Base-by-base conservation (phyloP, 169 alveolate genomes). In the Plasmodium blacklocki region DNA sequence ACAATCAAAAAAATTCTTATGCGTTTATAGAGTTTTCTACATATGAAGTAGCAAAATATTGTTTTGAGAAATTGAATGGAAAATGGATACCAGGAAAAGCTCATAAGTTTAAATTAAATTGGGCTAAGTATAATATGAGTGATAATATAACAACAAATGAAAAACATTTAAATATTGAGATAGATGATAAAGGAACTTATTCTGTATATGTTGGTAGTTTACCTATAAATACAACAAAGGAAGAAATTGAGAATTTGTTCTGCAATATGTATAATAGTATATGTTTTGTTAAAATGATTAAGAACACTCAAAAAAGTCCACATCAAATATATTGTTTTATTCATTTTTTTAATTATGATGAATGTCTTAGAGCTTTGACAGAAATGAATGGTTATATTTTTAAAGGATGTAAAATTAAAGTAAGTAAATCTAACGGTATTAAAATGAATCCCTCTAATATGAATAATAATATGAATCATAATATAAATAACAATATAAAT, bases 161-260 rank as follows among this genome's bases (percentile, higher is more conserved):
- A 18, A 80, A 80, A 62, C 58, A 58, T 59, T 6, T 80, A 68
- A 67, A 67, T 71, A 52, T 80, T 15, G 90, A 80, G 18, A 47
- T 80, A 59, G 90, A 80, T 68, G 90, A 80, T 68, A 80, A 80
- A 47, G 90, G 90, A 2, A 80, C 90, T 52, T 80, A 80, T 80
- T 80, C 90, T 62, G 52, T 80, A 29, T 80, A 80, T 71, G 90
- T 80, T 54, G 90, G 90, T 26, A 72, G 83, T 11, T 43, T 80
- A 66, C 90, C 90, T 26, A 66, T 52, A 80, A 72, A 54, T 50
- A 80, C 90, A 47, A 68, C 83, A 67, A 80, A 80, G 60, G 90
- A 80, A 67, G 90, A 80, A 80, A 67, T 80, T 15, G 90, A 80
- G 70, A 80, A 21, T 43, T 71, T 80, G 6, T 80, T 80, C 58